Percentiles rank a stretch among this genome's conserved stretches.
These are phyloP conservation scores for Hypsizygus marmoreus DNA, from an alignment of 768 basidiomycete species.

Conservation along the genomic window DNA sequence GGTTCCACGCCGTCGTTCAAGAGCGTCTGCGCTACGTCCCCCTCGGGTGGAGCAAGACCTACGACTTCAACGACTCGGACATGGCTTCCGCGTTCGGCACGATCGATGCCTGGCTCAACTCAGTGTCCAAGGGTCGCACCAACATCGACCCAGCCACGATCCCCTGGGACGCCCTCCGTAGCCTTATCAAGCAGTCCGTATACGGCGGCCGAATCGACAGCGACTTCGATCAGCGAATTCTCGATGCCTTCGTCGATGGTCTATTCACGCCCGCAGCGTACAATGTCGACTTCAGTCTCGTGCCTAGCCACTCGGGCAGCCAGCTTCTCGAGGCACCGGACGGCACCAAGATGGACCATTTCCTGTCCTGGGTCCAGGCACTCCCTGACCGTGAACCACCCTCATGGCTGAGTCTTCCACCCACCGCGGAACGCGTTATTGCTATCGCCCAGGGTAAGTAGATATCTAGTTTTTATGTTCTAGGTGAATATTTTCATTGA, in stretches of 20 bases:
- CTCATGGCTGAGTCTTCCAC: slow-evolving; percentile 91
- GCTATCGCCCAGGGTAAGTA: slow-evolving; percentile 83
- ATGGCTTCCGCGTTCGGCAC: slow-evolving; percentile 90
- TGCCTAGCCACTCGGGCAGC: slow-evolving; percentile 60
- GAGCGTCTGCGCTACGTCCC: slow-evolving; percentile 96
- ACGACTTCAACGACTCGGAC: slow-evolving; percentile 99
- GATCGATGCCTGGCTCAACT: slow-evolving; percentile 87
- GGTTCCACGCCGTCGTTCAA: slow-evolving; percentile 99
- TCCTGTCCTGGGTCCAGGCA: slow-evolving; percentile 84
- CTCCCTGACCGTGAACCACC: slow-evolving; percentile 94
- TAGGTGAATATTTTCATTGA: slow-evolving; percentile 6
- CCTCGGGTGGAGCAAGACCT: slow-evolving; percentile 93
- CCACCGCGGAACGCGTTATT: slow-evolving; percentile 90
- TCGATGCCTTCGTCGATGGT: slow-evolving; percentile 90
- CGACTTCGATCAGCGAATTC: slow-evolving; percentile 90
- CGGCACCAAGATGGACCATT: slow-evolving; percentile 90
- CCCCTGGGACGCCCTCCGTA: slow-evolving; percentile 94
- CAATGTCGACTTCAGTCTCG: slow-evolving; percentile 91
- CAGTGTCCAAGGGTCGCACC: slow-evolving; percentile 81
- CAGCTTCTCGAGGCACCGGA: slow-evolving; percentile 77
- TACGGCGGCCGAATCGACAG: slow-evolving; percentile 95
- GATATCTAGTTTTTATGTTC: neutral
- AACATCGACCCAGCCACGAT: slow-evolving; percentile 92
- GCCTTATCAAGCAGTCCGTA: slow-evolving; percentile 92
- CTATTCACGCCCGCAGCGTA: slow-evolving; percentile 89